Conservation (phyloP, 2,329 filamentous ascomycete species). For the Dactylellina drechsleri region DNA sequence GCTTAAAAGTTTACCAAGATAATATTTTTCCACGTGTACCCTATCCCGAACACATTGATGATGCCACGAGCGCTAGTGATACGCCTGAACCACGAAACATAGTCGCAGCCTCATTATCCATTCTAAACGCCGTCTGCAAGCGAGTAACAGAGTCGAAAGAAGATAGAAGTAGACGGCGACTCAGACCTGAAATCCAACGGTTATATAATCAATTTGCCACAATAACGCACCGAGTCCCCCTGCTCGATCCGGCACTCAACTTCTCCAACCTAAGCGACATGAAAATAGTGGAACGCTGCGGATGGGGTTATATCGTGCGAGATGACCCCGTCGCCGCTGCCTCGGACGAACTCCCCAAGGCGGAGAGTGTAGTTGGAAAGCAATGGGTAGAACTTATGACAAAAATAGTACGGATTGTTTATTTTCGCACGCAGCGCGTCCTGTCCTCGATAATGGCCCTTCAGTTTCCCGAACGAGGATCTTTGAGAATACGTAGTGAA, state of each 20-base stretch:
- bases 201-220: slow-evolving; percentile 20
- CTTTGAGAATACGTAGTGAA: too few species aligned
- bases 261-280: not conserved
- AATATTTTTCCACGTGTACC: too few species aligned
- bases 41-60: too few species aligned
- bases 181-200: slow-evolving; percentile 7
- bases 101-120: slow-evolving; percentile 4
- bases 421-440: too few species aligned
- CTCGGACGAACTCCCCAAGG: too few species aligned
- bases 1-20: not conserved
- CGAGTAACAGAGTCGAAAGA: slow-evolving; percentile 7
- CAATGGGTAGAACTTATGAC: not conserved
- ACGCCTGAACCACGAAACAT: too few species aligned
- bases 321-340: not conserved
- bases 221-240: slow-evolving; percentile 9
- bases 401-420: too few species aligned
- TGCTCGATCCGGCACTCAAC: slow-evolving; percentile 13
- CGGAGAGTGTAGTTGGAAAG: too few species aligned
- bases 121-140: not conserved
- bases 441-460: too few species aligned
- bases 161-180: slow-evolving; percentile 5
- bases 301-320: slow-evolving; percentile 33
- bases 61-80: too few species aligned
- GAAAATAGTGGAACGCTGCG: not conserved
- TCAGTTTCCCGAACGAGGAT: too few species aligned